Percentiles rank a stretch among this genome's conserved stretches.
Evolutionary conservation across 441 rosid species (phyloP).

Genomic region (Omphalea diandra): DNA sequence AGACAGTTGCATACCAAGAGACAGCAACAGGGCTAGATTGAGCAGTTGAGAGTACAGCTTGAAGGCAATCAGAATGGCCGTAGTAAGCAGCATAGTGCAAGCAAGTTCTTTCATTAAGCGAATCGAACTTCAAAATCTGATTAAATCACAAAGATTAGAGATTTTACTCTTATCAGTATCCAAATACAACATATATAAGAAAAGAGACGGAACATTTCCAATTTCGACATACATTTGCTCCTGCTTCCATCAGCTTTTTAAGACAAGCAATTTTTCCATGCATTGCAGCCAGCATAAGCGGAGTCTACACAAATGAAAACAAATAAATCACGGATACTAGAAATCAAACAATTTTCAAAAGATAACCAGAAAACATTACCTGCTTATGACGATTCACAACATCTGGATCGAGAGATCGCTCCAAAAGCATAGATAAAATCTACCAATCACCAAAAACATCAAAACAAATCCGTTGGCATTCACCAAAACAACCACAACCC

Average conservation of each 20-base stretch:
- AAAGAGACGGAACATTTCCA: background rate
- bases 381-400: conserved; percentile 83
- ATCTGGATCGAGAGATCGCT: conserved; percentile 75
- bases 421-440: conserved; percentile 76
- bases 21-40: conserved; percentile 58
- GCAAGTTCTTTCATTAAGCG: conserved; percentile 67
- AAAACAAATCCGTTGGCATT: conserved; percentile 15
- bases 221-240: conserved; percentile 73
- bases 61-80: conserved; percentile 64
- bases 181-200: background rate
- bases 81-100: conserved; percentile 76
- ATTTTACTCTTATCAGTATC: conserved; percentile 1
- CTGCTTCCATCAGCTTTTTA: conserved; percentile 78
- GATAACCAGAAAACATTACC: conserved; percentile 38
- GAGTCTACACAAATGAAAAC: conserved; percentile 55
- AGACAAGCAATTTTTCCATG: conserved; percentile 77
- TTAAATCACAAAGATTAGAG: conserved; percentile 10
- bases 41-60: conserved; percentile 61
- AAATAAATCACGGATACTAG: conserved; percentile 18
- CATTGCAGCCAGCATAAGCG: conserved; percentile 96
- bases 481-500: conserved; percentile 2
- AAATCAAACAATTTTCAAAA: background rate
- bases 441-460: conserved; percentile 29
- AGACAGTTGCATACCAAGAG: conserved; percentile 54
- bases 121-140: conserved; percentile 76